A percentile compares a stretch with the other conserved stretches of the same genome.
Evolutionary conservation across 1,284 basidiomycete species (phyloP).

Genomic region (Ganoderma sp.): DNA sequence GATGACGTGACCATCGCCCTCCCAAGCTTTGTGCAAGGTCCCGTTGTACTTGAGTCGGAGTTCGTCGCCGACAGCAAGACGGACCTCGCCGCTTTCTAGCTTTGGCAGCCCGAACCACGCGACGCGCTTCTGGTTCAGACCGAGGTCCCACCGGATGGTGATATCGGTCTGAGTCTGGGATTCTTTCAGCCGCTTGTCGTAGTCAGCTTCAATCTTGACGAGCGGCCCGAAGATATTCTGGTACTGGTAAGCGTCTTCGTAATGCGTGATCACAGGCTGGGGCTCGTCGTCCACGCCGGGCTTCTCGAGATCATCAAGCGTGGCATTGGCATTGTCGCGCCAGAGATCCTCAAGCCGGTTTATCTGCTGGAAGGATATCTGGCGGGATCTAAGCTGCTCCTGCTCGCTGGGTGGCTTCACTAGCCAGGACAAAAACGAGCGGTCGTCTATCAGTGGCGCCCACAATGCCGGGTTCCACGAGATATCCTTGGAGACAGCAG

Average conservation of each 20-base stretch:
- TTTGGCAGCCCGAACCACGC: conserved; percentile 98
- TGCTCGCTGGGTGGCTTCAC: conserved; percentile 97
- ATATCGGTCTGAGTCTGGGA: conserved; percentile 98
- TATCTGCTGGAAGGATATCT: conserved; percentile 96
- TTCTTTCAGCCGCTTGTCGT: conserved; percentile 97
- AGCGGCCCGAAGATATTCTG: conserved; percentile 99
- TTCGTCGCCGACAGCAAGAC: conserved; percentile 97
- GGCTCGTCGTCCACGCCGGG: conserved; percentile 97
- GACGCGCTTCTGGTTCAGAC: conserved; percentile 96
- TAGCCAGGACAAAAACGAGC: conserved; percentile 98
- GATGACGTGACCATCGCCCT: conserved; percentile 96
- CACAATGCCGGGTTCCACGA: conserved; percentile 98
- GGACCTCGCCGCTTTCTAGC: conserved; percentile 96
- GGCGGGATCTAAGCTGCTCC: conserved; percentile 93
- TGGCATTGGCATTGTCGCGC: conserved; percentile 95
- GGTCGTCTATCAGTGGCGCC: conserved; percentile 98
- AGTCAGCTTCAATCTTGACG: conserved; percentile 99
- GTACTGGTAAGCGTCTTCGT: conserved; percentile 99
- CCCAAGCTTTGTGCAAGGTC: conserved; percentile 91
- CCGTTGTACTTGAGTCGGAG: conserved; percentile 90
- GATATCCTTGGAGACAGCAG: conserved; percentile 96
- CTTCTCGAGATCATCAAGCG: conserved; percentile 95
- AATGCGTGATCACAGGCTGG: conserved; percentile 86
- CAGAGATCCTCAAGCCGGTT: conserved; percentile 97
- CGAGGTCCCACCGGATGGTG: conserved; percentile 95